Evolutionary conservation across 192 early-diverging fungal genomes (phyloP).

Genomic region (Coemansia erecta): DNA sequence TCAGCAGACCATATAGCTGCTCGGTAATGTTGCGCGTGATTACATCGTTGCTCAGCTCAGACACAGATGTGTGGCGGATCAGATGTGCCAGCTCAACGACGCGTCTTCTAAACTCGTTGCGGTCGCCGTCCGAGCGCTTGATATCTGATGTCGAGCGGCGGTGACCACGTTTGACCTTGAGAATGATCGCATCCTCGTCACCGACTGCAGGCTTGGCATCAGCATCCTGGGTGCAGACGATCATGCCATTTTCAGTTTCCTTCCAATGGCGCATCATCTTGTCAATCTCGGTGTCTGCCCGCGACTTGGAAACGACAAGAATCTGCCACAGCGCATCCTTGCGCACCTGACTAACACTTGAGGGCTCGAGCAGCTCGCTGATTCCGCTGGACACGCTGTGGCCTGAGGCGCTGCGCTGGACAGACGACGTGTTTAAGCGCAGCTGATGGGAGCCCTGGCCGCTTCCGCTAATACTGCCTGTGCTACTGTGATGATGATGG

Average conservation of each 20-base stretch:
- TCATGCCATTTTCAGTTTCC: constrained; percentile 32
- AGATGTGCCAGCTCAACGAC: constrained; percentile 40
- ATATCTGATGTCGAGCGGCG: constrained; percentile 47
- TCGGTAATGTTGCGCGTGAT: constrained; percentile 41
- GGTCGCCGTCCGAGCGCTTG: constrained; percentile 38
- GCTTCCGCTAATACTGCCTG: background rate
- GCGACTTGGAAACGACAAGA: constrained; percentile 49
- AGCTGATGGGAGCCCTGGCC: constrained; percentile 30
- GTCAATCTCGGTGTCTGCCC: constrained; percentile 50
- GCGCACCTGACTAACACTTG: constrained; percentile 48
- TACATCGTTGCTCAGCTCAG: constrained; percentile 45
- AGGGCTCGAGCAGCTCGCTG: constrained; percentile 53
- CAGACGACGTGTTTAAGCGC: constrained; percentile 35
- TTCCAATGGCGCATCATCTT: constrained; percentile 50
- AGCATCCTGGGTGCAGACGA: constrained; percentile 38
- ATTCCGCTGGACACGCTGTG: constrained; percentile 51
- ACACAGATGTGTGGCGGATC: constrained; percentile 44
- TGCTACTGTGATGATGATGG: constrained; percentile 2
- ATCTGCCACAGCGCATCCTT: constrained; percentile 54
- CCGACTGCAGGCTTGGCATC: constrained; percentile 36
- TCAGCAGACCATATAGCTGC: constrained; percentile 50
- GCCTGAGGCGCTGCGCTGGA: constrained; percentile 48
- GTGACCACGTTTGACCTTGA: constrained; percentile 54
- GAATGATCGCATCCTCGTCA: constrained; percentile 51
- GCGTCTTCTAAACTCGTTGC: constrained; percentile 47